phyloP scores from a whole-genome alignment of 495 filamentous ascomycete species.

The Penicillium crystallinum region DNA sequence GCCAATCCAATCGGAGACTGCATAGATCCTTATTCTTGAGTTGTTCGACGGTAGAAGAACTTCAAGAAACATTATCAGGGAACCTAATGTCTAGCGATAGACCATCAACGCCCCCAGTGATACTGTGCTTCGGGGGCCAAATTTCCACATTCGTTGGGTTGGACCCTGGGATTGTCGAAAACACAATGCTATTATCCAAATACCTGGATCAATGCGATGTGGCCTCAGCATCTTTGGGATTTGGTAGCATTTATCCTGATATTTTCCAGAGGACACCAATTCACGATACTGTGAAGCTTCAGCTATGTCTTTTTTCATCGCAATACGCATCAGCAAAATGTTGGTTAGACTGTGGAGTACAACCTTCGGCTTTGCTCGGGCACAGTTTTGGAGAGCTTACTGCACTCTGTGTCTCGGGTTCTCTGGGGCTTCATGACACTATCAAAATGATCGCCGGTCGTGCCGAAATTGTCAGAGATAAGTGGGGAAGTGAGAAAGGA shows the following conservation, averaged over 20 bases:
- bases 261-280: slow-evolving; percentile 43
- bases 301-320: slow-evolving; percentile 39
- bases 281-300: slow-evolving; percentile 37
- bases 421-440: slow-evolving; percentile 27
- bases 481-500: slow-evolving; percentile 48
- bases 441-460: slow-evolving; percentile 42
- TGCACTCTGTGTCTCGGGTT: slow-evolving; percentile 34
- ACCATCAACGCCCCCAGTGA: slow-evolving; percentile 5
- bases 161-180: slow-evolving; percentile 27
- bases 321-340: slow-evolving; percentile 44
- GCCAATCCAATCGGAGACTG: no score
- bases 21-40: no score
- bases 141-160: slow-evolving; percentile 26
- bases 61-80: no score
- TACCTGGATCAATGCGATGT: slow-evolving; percentile 25
- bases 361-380: slow-evolving; percentile 37
- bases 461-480: no score
- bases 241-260: slow-evolving; percentile 37
- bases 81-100: no score
- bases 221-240: slow-evolving; percentile 19
- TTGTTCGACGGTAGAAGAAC: no score
- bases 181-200: slow-evolving; percentile 25
- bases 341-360: slow-evolving; percentile 44
- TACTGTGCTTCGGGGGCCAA: slow-evolving; percentile 35
- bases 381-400: slow-evolving; percentile 50